Evolutionary conservation across 2,329 filamentous ascomycete genomes (phyloP).

Genomic region (Calycina marina): DNA sequence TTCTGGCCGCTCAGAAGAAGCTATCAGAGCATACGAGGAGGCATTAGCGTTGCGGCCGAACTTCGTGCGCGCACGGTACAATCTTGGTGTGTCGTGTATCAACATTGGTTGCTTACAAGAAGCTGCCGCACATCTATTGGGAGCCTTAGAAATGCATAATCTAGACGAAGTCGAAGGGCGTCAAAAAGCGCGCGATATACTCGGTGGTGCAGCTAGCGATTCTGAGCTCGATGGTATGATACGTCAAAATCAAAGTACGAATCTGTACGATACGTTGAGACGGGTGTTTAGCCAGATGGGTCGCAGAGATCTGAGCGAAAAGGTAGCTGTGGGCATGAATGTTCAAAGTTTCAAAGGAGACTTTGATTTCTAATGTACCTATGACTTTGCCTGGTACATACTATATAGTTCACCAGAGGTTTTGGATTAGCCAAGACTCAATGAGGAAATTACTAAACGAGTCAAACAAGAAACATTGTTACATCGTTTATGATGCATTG

Average conservation of each 20-base stretch:
- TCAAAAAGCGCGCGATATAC: slow-evolving; percentile 69
- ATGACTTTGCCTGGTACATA: no score
- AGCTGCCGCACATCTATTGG: slow-evolving; percentile 82
- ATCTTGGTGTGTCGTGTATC: slow-evolving; percentile 90
- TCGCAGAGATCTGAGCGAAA: slow-evolving; percentile 71
- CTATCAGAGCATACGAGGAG: slow-evolving; percentile 91
- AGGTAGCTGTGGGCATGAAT: slow-evolving; percentile 81
- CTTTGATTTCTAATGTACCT: slow-evolving; percentile 91
- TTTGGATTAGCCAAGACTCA: no score
- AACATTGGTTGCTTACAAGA: slow-evolving; percentile 93
- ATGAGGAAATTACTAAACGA: no score
- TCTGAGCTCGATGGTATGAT: slow-evolving; percentile 75
- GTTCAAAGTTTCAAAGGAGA: slow-evolving; percentile 77
- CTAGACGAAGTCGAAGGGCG: slow-evolving; percentile 76
- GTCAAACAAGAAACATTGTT: no score
- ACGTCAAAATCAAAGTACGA: slow-evolving; percentile 90
- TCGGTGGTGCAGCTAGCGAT: slow-evolving; percentile 51
- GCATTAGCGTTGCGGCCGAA: slow-evolving; percentile 83
- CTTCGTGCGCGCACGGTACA: slow-evolving; percentile 94
- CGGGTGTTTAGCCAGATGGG: slow-evolving; percentile 97
- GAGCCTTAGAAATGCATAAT: slow-evolving; percentile 90
- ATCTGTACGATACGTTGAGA: slow-evolving; percentile 85
- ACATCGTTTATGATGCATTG: no score
- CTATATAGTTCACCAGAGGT: no score
- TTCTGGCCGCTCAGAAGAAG: slow-evolving; percentile 83